Evolutionary conservation across 257 asterid species (phyloP), one percentile per base, ranked within the genome.

Genomic region (Nicotiana tabacum): DNA sequence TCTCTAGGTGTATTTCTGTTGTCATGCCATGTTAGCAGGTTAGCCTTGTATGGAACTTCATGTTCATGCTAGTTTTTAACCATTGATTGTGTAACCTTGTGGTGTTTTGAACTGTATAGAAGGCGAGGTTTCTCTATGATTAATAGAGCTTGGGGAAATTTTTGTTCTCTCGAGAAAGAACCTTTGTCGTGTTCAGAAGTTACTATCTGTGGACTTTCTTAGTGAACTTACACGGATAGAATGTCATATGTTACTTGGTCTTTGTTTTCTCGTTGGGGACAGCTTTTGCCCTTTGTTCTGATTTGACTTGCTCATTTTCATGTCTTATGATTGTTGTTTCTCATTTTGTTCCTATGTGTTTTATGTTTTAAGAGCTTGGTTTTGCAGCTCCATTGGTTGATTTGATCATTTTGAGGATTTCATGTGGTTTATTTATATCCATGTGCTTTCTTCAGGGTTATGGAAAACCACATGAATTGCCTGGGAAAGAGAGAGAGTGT

Each of bases 361-460:
- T 76, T 13, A 15, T 2, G 27, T 51, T 16, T 76, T 76, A 51
- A 51, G 55, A 15, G 64, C 60, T 51, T 39, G 64, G 64, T 6
- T 51, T 72, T 76, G 80, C 64, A 48, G 64, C 16, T 53, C 62
- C 64, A 15, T 51, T 76, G 61, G 56, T 76, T 15, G 64, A 53
- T 27, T 51, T 76, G 64, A 51, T 76, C 80, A 51, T 51, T 62
- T 48, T 27, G 39, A 48, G 80, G 78, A 16, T 1, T 51, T 76
- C 13, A 76, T 51, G 64, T 76, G 64, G 46, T 76, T 76, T 76
- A 48, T 76, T 48, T 76, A 58, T 2, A 76, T 51, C 64, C 27
- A 48, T 76, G 43, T 51, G 62, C 64, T 76, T 51, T 61, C 64
- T 81, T 55, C 92, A 95, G 99, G 94, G 91, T 83, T 92, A 88